A percentile compares a stretch with the other conserved stretches of the same genome.
These are phyloP conservation scores for Boletus rubropictus DNA, from an alignment of 768 basidiomycete species.

Conservation along the genomic window DNA sequence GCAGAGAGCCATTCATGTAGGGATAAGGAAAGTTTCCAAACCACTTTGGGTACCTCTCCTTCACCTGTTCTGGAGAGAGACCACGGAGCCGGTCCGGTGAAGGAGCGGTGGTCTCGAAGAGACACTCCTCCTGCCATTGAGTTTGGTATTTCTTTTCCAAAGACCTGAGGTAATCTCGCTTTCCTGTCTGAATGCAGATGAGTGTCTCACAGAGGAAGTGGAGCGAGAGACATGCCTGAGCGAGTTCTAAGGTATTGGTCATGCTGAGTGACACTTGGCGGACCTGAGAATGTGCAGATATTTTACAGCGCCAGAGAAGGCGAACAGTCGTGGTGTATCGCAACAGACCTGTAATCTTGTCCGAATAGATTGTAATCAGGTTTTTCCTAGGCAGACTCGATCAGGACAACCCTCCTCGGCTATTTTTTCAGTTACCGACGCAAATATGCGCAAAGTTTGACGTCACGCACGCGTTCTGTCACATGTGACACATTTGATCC, in stretches of 20 bases:
- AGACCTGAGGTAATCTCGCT: constrained; percentile 79
- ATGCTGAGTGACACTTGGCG: constrained; percentile 30
- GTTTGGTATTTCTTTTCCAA: constrained; percentile 84
- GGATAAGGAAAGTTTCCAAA: constrained; percentile 94
- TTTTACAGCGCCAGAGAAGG: constrained; percentile 30
- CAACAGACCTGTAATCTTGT: constrained; percentile 25
- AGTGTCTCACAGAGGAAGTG: background rate
- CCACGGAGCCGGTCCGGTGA: constrained; percentile 56
- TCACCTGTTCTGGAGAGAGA: constrained; percentile 59
- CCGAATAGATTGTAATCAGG: constrained; percentile 23
- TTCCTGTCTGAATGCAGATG: constrained; percentile 63
- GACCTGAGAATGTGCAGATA: constrained; percentile 19
- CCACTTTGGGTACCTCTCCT: constrained; percentile 87
- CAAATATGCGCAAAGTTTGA: constrained; percentile 15
- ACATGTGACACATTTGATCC: constrained; percentile 25
- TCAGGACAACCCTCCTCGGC: constrained; percentile 8
- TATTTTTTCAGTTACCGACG: constrained; percentile 3
- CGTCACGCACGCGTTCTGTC: constrained; percentile 31
- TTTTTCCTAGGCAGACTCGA: constrained; percentile 13
- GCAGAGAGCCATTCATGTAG: constrained; percentile 98
- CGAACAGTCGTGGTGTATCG: constrained; percentile 18
- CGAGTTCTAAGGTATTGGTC: constrained; percentile 62
- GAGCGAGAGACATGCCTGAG: constrained; percentile 40
- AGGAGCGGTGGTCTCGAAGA: constrained; percentile 87
- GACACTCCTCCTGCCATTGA: constrained; percentile 66